A percentile compares a stretch with the other conserved stretches of the same genome.
Evolutionary conservation across 2,329 filamentous ascomycete species (phyloP).

Genomic region (Cryphonectria nitschkei): DNA sequence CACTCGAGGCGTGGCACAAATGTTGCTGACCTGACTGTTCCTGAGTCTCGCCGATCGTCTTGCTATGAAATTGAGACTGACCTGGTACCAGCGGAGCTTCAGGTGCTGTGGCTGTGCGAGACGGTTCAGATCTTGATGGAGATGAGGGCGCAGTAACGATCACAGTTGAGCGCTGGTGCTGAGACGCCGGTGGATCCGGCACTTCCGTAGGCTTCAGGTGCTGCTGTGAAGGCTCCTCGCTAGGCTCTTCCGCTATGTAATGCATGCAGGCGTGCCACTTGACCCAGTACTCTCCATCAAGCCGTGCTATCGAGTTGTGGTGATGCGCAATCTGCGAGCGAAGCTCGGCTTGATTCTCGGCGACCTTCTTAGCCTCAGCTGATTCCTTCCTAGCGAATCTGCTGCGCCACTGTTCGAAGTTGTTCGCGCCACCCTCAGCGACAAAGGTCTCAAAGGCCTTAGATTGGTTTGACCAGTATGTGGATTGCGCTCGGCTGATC

Average conservation of each 20-base stretch:
- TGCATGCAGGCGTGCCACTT: slow-evolving; percentile 11
- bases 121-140: not conserved
- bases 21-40: not conserved
- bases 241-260: not conserved
- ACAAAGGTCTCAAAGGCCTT: slow-evolving; percentile 1
- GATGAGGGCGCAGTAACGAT: not conserved
- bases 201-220: not conserved
- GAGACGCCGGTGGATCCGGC: not conserved
- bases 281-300: slow-evolving; percentile 18
- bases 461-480: slow-evolving; percentile 13
- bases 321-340: not conserved
- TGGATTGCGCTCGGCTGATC: not conserved
- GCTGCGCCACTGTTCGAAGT: not conserved
- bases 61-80: not conserved
- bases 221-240: not conserved
- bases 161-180: not conserved
- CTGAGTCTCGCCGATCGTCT: not conserved
- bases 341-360: not conserved
- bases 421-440: not conserved
- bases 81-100: not conserved
- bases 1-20: not conserved
- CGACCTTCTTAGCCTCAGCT: not conserved
- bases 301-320: not conserved
- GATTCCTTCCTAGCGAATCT: slow-evolving; percentile 11
- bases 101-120: not conserved